These are phyloP conservation scores for Vigna mungo DNA, from an alignment of 306 rosid genomes.

Conservation along the genomic window DNA sequence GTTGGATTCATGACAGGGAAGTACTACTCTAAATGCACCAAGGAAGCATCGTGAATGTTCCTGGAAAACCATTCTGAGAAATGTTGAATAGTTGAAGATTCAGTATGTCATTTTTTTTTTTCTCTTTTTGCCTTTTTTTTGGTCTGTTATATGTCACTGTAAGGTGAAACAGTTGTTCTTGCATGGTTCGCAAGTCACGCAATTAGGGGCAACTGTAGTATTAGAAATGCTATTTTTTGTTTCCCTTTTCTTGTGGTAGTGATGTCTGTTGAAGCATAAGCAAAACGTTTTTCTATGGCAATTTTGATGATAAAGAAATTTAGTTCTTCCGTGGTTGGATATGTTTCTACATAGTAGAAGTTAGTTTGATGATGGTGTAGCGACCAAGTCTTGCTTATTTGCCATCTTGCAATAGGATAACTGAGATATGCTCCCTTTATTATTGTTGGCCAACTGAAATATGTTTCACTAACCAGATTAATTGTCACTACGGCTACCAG, in stretches of 20 bases:
- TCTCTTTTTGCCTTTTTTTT: not conserved
- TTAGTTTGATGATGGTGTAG: not conserved
- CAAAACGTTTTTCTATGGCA: conserved; percentile 47
- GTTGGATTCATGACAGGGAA: conserved; percentile 82
- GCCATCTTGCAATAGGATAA: not conserved
- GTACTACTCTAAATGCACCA: conserved; percentile 61
- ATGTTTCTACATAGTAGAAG: not conserved
- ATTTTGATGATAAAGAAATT: conserved; percentile 52
- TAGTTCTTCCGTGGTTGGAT: conserved; percentile 28
- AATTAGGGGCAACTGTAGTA: conserved; percentile 46
- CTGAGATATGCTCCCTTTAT: not conserved
- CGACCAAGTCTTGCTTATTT: not conserved
- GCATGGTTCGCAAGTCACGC: conserved; percentile 42
- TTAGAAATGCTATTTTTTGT: conserved; percentile 48
- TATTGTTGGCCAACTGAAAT: too few relatives aligned
- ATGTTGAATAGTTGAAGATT: conserved; percentile 38
- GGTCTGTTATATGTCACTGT: conserved; percentile 35
- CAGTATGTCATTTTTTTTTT: conserved; percentile 38
- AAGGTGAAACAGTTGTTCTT: conserved; percentile 47
- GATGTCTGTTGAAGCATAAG: conserved; percentile 44
- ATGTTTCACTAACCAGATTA: not conserved
- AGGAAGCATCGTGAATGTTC: conserved; percentile 20
- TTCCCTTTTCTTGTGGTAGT: conserved; percentile 37
- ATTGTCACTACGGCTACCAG: too few relatives aligned
- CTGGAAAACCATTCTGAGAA: conserved; percentile 21